These are phyloP conservation scores for Epithemia pelagica DNA, from an alignment of 108 stramenopile genomes.

Conservation along the genomic window DNA sequence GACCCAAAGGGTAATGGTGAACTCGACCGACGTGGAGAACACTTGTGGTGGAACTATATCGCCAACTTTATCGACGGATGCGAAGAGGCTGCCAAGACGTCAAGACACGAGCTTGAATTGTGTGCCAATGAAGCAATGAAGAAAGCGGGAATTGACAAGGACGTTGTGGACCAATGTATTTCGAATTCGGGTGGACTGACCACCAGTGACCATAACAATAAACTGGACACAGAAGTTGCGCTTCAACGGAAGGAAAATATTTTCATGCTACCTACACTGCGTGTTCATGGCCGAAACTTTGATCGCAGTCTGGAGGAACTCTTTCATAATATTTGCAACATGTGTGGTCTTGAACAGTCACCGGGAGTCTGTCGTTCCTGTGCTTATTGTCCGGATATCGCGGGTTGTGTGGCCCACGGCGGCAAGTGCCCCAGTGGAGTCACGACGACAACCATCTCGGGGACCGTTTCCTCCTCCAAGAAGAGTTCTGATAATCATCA, in stretches of 20 bases:
- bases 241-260: constrained; percentile 53
- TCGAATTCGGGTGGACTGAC: constrained; percentile 67
- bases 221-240: constrained; percentile 67
- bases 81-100: constrained; percentile 36
- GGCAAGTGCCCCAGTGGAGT: constrained; percentile 64
- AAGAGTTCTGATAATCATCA: no score
- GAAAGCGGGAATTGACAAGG: constrained; percentile 50
- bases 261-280: constrained; percentile 75
- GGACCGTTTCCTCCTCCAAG: no score
- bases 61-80: constrained; percentile 63
- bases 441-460: constrained; percentile 39
- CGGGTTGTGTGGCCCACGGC: constrained; percentile 42
- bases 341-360: constrained; percentile 66
- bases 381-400: constrained; percentile 23
- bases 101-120: constrained; percentile 65
- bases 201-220: constrained; percentile 48
- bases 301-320: constrained; percentile 46
- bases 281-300: constrained; percentile 37
- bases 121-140: constrained; percentile 73
- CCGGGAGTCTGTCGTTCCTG: constrained; percentile 59
- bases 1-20: constrained; percentile 64
- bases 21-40: constrained; percentile 25
- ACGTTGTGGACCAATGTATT: constrained; percentile 80
- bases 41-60: constrained; percentile 84
- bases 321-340: constrained; percentile 87